These are phyloP conservation scores for Ophiostoma sp. DNA, from an alignment of 2,329 filamentous ascomycete genomes.

Conservation along the genomic window DNA sequence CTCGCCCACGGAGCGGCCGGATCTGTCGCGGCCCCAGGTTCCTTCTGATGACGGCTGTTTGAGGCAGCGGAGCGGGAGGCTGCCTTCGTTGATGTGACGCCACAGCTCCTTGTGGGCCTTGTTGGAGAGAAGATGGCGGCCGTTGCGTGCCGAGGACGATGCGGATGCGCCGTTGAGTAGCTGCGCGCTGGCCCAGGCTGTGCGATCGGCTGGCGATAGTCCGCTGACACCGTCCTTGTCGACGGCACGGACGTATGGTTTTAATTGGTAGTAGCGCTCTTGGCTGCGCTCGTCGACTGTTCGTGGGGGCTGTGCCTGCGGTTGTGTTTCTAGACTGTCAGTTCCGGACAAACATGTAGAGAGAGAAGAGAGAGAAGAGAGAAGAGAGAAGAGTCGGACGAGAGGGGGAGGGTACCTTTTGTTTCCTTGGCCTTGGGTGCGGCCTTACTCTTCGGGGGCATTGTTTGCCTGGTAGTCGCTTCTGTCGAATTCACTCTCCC, in stretches of 20 bases:
- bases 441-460: slow-evolving; percentile 35
- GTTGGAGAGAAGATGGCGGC: slow-evolving; percentile 32
- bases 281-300: slow-evolving; percentile 47
- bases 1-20: slow-evolving; percentile 46
- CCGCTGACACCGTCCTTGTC: slow-evolving; percentile 43
- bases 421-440: slow-evolving; percentile 31
- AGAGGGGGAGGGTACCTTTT: slow-evolving; percentile 27
- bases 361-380: background rate
- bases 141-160: slow-evolving; percentile 31
- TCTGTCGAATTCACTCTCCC: background rate
- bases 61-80: slow-evolving; percentile 45
- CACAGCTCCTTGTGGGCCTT: slow-evolving; percentile 55
- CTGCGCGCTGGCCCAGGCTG: slow-evolving; percentile 45
- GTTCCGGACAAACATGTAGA: slow-evolving; percentile 3
- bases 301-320: slow-evolving; percentile 34
- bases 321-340: slow-evolving; percentile 24
- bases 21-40: slow-evolving; percentile 48
- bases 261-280: slow-evolving; percentile 46
- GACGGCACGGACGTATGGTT: slow-evolving; percentile 44
- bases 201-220: slow-evolving; percentile 45
- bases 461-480: slow-evolving; percentile 27
- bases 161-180: slow-evolving; percentile 42
- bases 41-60: slow-evolving; percentile 28
- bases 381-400: background rate
- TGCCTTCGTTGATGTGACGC: slow-evolving; percentile 51